phyloP scores from a whole-genome alignment of 1,139 yeast species.

The Suhomyces wounanorum region DNA sequence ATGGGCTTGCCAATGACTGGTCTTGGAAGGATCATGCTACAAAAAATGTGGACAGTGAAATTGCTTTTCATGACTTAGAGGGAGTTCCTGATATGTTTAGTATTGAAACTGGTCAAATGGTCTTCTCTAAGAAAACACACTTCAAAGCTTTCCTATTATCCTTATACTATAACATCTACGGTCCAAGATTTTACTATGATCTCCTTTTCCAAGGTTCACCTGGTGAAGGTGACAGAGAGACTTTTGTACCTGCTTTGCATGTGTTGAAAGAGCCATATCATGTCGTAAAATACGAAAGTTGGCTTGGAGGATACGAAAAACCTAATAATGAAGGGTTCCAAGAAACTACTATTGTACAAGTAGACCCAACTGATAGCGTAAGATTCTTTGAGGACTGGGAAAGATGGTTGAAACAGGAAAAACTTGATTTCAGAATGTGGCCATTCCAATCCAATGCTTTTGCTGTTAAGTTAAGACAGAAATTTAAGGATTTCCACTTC shows the following conservation, averaged over 20 bases:
- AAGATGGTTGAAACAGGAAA: slow-evolving; percentile 25
- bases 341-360: slow-evolving; percentile 38
- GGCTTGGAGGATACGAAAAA: slow-evolving; percentile 28
- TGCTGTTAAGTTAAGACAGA: slow-evolving; percentile 25
- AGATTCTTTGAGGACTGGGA: slow-evolving; percentile 32
- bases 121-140: slow-evolving; percentile 36
- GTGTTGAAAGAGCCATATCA: slow-evolving; percentile 39
- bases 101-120: slow-evolving; percentile 41
- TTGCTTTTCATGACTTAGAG: slow-evolving; percentile 36
- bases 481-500: slow-evolving; percentile 22
- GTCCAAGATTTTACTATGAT: slow-evolving; percentile 30
- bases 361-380: slow-evolving; percentile 31
- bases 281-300: slow-evolving; percentile 25
- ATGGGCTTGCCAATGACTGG: slow-evolving; percentile 33
- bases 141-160: slow-evolving; percentile 32
- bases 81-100: slow-evolving; percentile 33
- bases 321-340: slow-evolving; percentile 22
- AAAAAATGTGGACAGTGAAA: slow-evolving; percentile 21
- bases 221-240: slow-evolving; percentile 44
- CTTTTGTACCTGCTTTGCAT: slow-evolving; percentile 41
- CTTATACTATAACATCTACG: slow-evolving; percentile 36
- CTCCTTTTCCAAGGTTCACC: slow-evolving; percentile 41
- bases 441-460: slow-evolving; percentile 33
- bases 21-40: slow-evolving; percentile 24
- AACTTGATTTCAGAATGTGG: slow-evolving; percentile 32